Conservation (phyloP, 2,329 filamentous ascomycete genomes). For the Cyphellophora europaea region DNA sequence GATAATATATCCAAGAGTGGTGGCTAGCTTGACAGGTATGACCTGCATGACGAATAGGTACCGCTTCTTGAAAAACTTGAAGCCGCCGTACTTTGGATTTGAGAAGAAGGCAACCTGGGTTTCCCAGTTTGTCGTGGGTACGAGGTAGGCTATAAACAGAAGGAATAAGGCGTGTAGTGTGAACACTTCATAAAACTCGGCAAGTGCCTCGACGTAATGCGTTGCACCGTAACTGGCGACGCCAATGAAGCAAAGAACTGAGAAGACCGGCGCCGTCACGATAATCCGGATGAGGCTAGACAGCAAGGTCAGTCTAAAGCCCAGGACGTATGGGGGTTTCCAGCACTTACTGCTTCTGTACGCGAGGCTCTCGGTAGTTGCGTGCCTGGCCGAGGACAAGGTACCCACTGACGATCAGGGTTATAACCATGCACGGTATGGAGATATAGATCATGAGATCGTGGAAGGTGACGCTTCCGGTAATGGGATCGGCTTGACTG, state of each 20-base stretch:
- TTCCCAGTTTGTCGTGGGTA: neutral
- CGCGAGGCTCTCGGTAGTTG: neutral
- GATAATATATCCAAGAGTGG: neutral
- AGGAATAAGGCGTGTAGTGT: neutral
- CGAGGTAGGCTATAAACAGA: neutral
- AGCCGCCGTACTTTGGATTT: neutral
- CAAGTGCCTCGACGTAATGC: neutral
- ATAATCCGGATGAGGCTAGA: conserved; percentile 1
- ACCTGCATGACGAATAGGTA: neutral
- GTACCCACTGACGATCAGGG: neutral
- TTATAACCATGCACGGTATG: neutral
- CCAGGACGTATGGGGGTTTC: too few relatives aligned
- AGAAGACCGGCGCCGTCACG: neutral
- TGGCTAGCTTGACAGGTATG: neutral
- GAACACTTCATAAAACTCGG: neutral
- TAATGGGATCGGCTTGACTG: neutral
- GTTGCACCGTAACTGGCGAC: neutral
- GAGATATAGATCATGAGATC: conserved; percentile 1
- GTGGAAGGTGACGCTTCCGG: neutral
- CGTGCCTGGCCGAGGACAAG: neutral
- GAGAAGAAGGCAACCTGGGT: neutral
- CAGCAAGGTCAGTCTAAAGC: too few relatives aligned
- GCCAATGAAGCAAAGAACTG: neutral
- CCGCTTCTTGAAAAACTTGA: neutral
- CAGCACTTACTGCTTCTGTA: neutral